Conservation (phyloP, 2,329 filamentous ascomycete species). For the Calonectria henricotiae region DNA sequence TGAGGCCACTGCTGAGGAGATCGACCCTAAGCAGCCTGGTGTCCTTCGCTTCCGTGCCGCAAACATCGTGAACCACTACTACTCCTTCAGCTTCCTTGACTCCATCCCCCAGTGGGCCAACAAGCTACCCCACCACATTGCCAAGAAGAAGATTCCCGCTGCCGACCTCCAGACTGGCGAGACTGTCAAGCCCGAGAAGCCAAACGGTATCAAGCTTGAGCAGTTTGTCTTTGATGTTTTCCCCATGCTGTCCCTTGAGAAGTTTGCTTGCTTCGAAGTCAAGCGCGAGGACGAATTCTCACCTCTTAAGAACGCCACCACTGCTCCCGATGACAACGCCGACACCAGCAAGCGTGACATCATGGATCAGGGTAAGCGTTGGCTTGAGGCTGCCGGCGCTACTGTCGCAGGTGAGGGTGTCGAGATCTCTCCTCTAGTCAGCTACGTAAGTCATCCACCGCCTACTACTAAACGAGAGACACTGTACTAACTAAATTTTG, state of each 20-base stretch:
- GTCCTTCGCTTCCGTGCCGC: constrained; percentile 96
- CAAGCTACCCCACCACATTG: constrained; percentile 94
- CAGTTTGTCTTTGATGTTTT: constrained; percentile 99
- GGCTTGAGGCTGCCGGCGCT: constrained; percentile 86
- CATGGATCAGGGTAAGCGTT: constrained; percentile 89
- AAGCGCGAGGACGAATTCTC: constrained; percentile 98
- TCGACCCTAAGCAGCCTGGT: constrained; percentile 84
- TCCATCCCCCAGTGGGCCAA: constrained; percentile 89
- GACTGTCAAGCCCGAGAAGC: constrained; percentile 90
- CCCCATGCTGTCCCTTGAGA: constrained; percentile 86
- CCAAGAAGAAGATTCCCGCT: constrained; percentile 97
- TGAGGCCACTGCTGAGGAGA: constrained; percentile 87
- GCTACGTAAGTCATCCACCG: constrained; percentile 82
- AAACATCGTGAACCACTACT: constrained; percentile 99
- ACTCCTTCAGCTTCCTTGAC: constrained; percentile 94
- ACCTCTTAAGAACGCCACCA: constrained; percentile 90
- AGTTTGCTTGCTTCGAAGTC: constrained; percentile 97
- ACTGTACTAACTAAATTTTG: constrained; percentile 33
- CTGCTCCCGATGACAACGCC: constrained; percentile 92
- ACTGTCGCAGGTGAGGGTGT: constrained; percentile 83
- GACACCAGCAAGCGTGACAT: constrained; percentile 95
- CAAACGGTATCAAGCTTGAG: constrained; percentile 99
- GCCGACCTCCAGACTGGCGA: constrained; percentile 84
- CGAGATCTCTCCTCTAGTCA: constrained; percentile 93
- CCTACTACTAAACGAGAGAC: not conserved